Evolutionary conservation across 495 filamentous ascomycete species (phyloP).

Genomic region (Podospora pseudoanserina): DNA sequence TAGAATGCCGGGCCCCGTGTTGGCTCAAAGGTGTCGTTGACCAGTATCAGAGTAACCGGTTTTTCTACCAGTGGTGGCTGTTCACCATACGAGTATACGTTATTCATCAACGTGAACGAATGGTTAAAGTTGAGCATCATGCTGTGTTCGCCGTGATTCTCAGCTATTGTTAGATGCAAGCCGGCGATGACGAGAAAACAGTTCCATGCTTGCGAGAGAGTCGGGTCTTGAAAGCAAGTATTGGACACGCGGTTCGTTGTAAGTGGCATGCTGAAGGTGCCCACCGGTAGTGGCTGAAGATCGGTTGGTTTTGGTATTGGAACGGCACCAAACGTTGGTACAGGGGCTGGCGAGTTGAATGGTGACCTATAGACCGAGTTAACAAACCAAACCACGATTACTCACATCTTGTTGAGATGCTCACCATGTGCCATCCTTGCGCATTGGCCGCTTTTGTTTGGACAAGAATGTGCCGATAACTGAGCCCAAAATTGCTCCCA

Average conservation of each 20-base stretch:
- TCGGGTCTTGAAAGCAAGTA: slow-evolving; percentile 61
- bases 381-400: slow-evolving; percentile 13
- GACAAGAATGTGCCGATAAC: slow-evolving; percentile 41
- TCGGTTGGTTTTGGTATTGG: slow-evolving; percentile 56
- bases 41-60: slow-evolving; percentile 53
- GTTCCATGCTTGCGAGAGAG: slow-evolving; percentile 64
- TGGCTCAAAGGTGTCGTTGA: slow-evolving; percentile 59
- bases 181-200: slow-evolving; percentile 50
- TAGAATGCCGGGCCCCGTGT: slow-evolving; percentile 70
- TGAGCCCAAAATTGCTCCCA: slow-evolving; percentile 62
- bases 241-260: slow-evolving; percentile 54
- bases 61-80: slow-evolving; percentile 60
- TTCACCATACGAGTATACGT: slow-evolving; percentile 62
- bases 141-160: slow-evolving; percentile 29
- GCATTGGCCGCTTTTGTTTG: slow-evolving; percentile 27
- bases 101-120: slow-evolving; percentile 30
- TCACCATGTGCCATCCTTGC: slow-evolving; percentile 28
- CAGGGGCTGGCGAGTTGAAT: slow-evolving; percentile 28
- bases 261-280: slow-evolving; percentile 59
- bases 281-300: slow-evolving; percentile 59
- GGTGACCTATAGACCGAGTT: slow-evolving; percentile 19
- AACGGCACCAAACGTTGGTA: slow-evolving; percentile 60
- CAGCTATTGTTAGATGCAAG: slow-evolving; percentile 32
- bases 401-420: slow-evolving; percentile 2
- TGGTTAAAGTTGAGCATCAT: slow-evolving; percentile 36